Evolutionary conservation across 257 asterid genomes (phyloP).

Genomic region (Leonotis leonurus): DNA sequence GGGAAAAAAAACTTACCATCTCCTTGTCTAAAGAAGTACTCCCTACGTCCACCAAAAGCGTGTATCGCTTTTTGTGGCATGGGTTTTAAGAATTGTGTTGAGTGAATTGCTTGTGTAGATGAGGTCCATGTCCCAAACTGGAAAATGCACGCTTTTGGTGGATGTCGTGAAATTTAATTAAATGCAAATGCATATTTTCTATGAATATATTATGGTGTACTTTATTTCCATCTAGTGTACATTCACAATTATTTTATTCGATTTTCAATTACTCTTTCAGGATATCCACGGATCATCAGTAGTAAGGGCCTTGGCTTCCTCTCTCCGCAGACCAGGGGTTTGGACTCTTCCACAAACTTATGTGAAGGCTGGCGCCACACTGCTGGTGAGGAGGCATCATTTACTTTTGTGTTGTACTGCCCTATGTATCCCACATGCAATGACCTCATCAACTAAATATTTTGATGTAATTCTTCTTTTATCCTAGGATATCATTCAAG

Average conservation of each 20-base stretch:
- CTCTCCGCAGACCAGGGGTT: constrained; percentile 49
- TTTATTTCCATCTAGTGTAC: not conserved
- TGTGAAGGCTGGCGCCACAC: constrained; percentile 63
- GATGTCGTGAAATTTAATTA: too few species aligned
- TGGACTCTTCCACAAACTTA: constrained; percentile 72
- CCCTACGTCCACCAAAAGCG: too few species aligned
- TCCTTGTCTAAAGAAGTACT: not conserved
- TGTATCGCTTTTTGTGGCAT: too few species aligned
- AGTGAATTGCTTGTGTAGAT: too few species aligned
- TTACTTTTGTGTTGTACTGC: constrained; percentile 9
- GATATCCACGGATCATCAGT: constrained; percentile 64
- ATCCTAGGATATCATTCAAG: constrained; percentile 77
- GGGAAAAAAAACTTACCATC: not conserved
- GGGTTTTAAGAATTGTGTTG: too few species aligned
- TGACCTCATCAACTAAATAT: constrained; percentile 9
- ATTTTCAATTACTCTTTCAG: constrained; percentile 32
- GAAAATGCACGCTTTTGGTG: too few species aligned
- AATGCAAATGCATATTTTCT: too few species aligned
- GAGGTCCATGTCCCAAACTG: too few species aligned
- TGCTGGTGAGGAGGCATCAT: constrained; percentile 50
- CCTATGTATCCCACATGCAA: constrained; percentile 3
- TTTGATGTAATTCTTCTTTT: constrained; percentile 12
- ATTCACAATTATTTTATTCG: constrained; percentile 11
- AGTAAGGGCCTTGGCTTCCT: constrained; percentile 42
- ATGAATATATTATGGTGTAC: not conserved